Base-by-base conservation (phyloP, 1,139 yeast species). In the Petasospora fabianii region DNA sequence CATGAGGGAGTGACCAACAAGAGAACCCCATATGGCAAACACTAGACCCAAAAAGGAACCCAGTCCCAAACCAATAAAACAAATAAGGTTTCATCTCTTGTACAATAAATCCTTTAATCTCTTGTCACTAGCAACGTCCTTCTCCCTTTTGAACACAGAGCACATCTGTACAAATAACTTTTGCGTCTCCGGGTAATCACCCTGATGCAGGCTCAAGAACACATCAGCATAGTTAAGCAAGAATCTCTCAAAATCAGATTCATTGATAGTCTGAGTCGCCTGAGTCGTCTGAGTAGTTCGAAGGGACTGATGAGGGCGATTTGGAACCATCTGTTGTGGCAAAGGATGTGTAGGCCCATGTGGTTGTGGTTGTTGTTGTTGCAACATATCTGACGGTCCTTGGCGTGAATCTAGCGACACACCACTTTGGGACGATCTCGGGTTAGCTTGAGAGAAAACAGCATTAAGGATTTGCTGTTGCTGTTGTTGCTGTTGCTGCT, bases 61-160 rank as follows among this genome's bases (percentile, higher is more conserved):
- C n/a, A n/a, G n/a, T n/a, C n/a, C n/a, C n/a, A n/a, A n/a, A n/a
- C n/a, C n/a, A n/a, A n/a, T n/a, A n/a, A n/a, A n/a, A n/a, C n/a
- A 16, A 10, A 22, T 21, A 36, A 15, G 13, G 16, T 9, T 14
- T 13, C 28, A n/a, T 5, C 43, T 13, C 32, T 39, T 34, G 32
- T 35, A 34, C 22, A 44, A 19, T 18, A 44, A 13, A 28, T 44
- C 48, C 16, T 41, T 42, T 19, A 44, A 27, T 22, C 41, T 40
- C 35, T 31, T 29, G 10, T 44, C 43, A 22, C 38, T 24, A 15
- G 16, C 9, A n/a, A 30, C 18, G 18, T 37, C 44, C 20, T 28
- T 35, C 26, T 44, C 48, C 22, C 37, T 21, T n/a, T 29, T 24
- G 16, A 40, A 44, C 27, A 28, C 27, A 21, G 9, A 27, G 7